Conservation (phyloP, 2,329 filamentous ascomycete genomes). For the Pseudogymnoascus sp. region DNA sequence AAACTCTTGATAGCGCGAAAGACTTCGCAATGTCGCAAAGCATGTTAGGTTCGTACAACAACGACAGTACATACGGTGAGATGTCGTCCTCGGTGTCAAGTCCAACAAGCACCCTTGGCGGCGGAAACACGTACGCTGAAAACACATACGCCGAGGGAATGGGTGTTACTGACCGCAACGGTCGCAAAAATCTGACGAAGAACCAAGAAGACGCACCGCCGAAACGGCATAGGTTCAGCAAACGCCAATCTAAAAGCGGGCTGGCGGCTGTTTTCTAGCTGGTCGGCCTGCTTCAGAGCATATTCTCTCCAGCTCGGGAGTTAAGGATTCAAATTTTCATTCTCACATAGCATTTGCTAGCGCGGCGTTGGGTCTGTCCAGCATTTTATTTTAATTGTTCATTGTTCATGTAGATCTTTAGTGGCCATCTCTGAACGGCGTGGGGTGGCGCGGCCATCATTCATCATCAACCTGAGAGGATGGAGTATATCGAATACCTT, state of each 20-base stretch:
- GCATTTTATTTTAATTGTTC: not conserved
- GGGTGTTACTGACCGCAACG: slow-evolving; percentile 43
- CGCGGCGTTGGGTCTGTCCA: slow-evolving; percentile 6
- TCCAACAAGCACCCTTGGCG: slow-evolving; percentile 60
- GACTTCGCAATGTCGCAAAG: slow-evolving; percentile 75
- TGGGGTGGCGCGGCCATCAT: not conserved
- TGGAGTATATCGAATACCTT: slow-evolving; percentile 8
- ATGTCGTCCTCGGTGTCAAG: slow-evolving; percentile 67
- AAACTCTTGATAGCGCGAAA: slow-evolving; percentile 75
- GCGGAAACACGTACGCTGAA: slow-evolving; percentile 34
- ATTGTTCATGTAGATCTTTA: slow-evolving; percentile 8
- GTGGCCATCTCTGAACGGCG: not conserved
- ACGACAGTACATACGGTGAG: slow-evolving; percentile 59
- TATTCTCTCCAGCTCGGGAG: not conserved
- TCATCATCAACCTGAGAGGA: slow-evolving; percentile 3
- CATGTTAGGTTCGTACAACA: slow-evolving; percentile 55
- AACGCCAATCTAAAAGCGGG: slow-evolving; percentile 90
- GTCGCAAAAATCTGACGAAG: slow-evolving; percentile 51
- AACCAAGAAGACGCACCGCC: slow-evolving; percentile 39
- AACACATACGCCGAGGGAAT: slow-evolving; percentile 46
- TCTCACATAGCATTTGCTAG: slow-evolving; percentile 11
- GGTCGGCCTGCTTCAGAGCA: not conserved
- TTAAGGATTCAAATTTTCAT: not conserved
- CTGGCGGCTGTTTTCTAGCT: slow-evolving; percentile 75
- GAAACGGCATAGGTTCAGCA: slow-evolving; percentile 70